Conservation (phyloP, 2,329 filamentous ascomycete genomes). For the Neophaeococcomyces mojaviensis region DNA sequence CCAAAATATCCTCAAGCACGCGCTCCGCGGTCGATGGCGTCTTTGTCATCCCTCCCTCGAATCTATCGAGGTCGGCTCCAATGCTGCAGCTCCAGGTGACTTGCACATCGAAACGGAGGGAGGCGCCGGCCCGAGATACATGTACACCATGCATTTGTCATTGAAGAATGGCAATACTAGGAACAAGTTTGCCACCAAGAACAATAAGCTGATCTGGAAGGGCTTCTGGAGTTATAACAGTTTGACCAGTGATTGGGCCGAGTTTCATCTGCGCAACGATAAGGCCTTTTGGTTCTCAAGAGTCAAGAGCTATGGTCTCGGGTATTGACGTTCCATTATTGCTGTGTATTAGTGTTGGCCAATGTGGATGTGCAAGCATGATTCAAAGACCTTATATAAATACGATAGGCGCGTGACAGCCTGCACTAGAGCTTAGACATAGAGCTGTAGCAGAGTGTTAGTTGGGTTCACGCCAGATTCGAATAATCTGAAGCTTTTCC, state of each 20-base stretch:
- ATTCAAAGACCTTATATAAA: no score
- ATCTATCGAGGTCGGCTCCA: conserved; percentile 4
- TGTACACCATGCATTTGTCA: conserved; percentile 72
- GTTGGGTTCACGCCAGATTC: conserved; percentile 62
- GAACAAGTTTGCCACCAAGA: conserved; percentile 52
- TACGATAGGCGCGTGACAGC: neutral
- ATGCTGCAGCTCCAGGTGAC: conserved; percentile 42
- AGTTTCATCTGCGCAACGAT: conserved; percentile 63
- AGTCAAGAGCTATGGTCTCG: conserved; percentile 52
- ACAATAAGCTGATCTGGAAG: conserved; percentile 83
- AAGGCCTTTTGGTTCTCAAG: conserved; percentile 54
- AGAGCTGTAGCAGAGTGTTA: conserved; percentile 10
- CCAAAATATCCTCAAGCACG: conserved; percentile 58
- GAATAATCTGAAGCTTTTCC: conserved; percentile 85
- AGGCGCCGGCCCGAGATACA: conserved; percentile 62
- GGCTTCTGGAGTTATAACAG: conserved; percentile 87
- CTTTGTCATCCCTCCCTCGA: conserved; percentile 45
- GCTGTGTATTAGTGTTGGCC: no score
- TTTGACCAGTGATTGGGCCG: conserved; percentile 81
- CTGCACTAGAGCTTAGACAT: neutral
- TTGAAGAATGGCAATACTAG: conserved; percentile 54
- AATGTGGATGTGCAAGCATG: no score
- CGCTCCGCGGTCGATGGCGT: conserved; percentile 59
- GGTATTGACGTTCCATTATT: conserved; percentile 12
- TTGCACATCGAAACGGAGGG: conserved; percentile 83